Evolutionary conservation across 2,329 filamentous ascomycete species (phyloP), one percentile per base, ranked within the genome.

Genomic region (Shiraia sp.): DNA sequence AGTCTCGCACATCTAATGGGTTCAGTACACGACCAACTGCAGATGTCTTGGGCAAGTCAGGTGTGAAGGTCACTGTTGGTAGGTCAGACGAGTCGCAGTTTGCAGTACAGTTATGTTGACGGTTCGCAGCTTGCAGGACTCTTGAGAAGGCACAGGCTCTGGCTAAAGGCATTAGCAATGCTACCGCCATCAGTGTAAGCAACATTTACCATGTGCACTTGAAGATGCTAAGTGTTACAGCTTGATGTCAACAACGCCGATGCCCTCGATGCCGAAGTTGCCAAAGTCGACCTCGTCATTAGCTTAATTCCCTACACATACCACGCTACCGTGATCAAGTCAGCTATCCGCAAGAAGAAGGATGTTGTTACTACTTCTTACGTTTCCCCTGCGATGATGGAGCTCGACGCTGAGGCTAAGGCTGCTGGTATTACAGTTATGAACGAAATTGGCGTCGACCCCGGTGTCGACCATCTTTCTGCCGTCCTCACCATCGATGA

Each of bases 331-430:
- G 90, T 96, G 62, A 95, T 96, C 82, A 92, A 95, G 80, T 85
- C 87, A 25, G 92, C 90, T 51, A 96, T 97, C 74, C 82, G 86
- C 63, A 81, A 86, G 63, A 96, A 96, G 87, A 96, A 92, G 81
- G 77, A 97, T 76, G 90, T 97, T 47, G 91, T 97, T 65, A 96
- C 92, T 45, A 96, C 92, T 22, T 90, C 84, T 54, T 97, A 97
- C 68, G 88, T 96, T 56, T 95, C 88, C 4, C 90, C 90, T 3
- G 88, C 89, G 53, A 96, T 96, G 90, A 73, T 86, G 75, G 92
- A 91, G 76, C 83, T 97, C 36, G 87, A 96, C 63, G 77, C 84
- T 60, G 77, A 86, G 59, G 83, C 81, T 69, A 95, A 96, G 79
- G 87, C 86, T 51, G 92, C 92, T 13, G 91, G 90, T 48, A 96